A percentile compares a stretch with the other conserved stretches of the same genome.
phyloP scores from a whole-genome alignment of 2,329 filamentous ascomycete genomes.

The Westerdykella sp. region DNA sequence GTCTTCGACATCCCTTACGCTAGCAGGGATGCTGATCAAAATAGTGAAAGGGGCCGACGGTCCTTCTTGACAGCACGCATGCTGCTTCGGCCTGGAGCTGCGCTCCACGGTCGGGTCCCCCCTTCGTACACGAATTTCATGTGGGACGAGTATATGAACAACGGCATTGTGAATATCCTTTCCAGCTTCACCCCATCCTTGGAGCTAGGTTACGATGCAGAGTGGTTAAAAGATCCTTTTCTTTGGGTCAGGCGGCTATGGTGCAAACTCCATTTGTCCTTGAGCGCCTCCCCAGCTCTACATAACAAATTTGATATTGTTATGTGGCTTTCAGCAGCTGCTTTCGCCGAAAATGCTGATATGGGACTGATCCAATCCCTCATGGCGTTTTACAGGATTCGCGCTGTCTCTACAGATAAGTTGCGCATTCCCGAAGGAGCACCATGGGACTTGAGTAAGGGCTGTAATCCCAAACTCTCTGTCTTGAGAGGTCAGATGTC shows the following conservation, averaged over 20 bases:
- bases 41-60: conserved; percentile 8
- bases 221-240: conserved; percentile 15
- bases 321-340: conserved; percentile 22
- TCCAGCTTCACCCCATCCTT: not conserved
- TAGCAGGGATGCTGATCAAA: conserved; percentile 6
- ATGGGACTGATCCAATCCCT: conserved; percentile 20
- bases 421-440: conserved; percentile 5
- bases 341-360: conserved; percentile 17
- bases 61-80: conserved; percentile 13
- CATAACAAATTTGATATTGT: conserved; percentile 17
- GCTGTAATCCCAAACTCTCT: conserved; percentile 7
- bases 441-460: conserved; percentile 3
- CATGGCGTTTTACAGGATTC: conserved; percentile 13
- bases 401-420: not conserved
- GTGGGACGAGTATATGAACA: conserved; percentile 6
- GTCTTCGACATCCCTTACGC: conserved; percentile 19
- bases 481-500: not conserved
- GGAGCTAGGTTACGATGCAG: conserved; percentile 14
- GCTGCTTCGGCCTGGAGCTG: conserved; percentile 9
- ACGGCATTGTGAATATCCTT: conserved; percentile 4
- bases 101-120: conserved; percentile 7
- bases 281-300: conserved; percentile 1
- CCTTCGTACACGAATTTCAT: not conserved
- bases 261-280: conserved; percentile 18
- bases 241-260: conserved; percentile 9